Evolutionary conservation across 2,329 filamentous ascomycete genomes (phyloP).

Genomic region (Domatiomyces globalis): DNA sequence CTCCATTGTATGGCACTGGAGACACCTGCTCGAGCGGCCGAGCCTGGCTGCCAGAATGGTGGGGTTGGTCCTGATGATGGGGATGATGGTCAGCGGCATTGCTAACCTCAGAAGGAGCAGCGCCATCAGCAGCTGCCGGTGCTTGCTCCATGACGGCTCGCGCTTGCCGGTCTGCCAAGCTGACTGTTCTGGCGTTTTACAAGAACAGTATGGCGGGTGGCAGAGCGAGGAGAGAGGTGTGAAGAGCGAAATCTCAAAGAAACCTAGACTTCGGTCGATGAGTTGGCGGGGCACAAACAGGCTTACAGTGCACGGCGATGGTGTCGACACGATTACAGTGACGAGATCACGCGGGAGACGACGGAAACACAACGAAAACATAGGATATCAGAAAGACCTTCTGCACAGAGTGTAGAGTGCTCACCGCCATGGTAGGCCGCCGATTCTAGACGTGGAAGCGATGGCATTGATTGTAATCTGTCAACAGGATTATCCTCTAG

Average conservation of each 20-base stretch:
- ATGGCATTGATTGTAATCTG: too few relatives aligned
- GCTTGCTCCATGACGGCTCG: background rate
- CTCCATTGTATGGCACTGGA: constrained; percentile 17
- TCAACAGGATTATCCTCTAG: too few relatives aligned
- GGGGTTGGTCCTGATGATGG: constrained; percentile 7
- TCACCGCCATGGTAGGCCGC: too few relatives aligned
- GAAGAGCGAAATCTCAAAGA: background rate
- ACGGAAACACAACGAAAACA: too few relatives aligned
- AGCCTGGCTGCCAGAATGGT: background rate
- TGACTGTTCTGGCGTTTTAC: background rate
- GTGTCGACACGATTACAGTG: background rate
- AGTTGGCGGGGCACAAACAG: background rate
- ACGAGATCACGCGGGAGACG: background rate
- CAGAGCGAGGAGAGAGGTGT: background rate
- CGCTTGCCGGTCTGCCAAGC: background rate
- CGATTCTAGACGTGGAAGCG: too few relatives aligned
- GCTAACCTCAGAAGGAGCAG: too few relatives aligned
- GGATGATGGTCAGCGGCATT: constrained; percentile 7
- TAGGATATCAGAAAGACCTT: too few relatives aligned
- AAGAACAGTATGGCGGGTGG: background rate
- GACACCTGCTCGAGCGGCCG: constrained; percentile 8
- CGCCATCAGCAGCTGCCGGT: too few relatives aligned
- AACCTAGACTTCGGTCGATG: background rate
- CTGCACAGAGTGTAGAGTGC: too few relatives aligned
- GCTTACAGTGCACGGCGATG: background rate